A percentile compares a stretch with the other conserved stretches of the same genome.
These are phyloP conservation scores for Rhodosporidiobolus sp. DNA, from an alignment of 768 basidiomycete species.

Conservation along the genomic window DNA sequence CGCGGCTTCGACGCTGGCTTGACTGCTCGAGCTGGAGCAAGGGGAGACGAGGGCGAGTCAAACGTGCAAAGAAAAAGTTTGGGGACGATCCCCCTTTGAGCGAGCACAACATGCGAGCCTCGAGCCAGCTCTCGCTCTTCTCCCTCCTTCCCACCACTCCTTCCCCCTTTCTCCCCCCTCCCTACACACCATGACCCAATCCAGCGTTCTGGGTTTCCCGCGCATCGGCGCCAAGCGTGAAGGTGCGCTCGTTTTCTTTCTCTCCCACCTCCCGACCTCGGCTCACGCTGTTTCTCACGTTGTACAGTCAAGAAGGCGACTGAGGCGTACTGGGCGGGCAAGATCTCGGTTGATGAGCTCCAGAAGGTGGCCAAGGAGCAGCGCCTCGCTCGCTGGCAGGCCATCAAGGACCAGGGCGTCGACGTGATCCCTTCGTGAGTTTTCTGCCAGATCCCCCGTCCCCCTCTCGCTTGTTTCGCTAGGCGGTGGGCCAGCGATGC, in stretches of 20 bases:
- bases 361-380: constrained; percentile 81
- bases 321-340: constrained; percentile 91
- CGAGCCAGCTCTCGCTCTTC: background rate
- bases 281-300: background rate
- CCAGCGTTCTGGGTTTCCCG: constrained; percentile 87
- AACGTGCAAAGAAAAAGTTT: background rate
- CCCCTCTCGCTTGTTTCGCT: background rate
- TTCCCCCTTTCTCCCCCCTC: background rate
- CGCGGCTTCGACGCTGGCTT: too few relatives aligned
- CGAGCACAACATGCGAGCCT: too few relatives aligned
- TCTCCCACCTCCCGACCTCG: background rate
- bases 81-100: too few relatives aligned
- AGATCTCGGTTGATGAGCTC: constrained; percentile 80
- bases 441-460: background rate
- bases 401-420: constrained; percentile 77
- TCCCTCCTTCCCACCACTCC: background rate
- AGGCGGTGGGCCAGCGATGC: background rate
- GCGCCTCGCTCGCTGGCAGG: constrained; percentile 82
- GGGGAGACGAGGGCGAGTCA: background rate
- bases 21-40: too few relatives aligned
- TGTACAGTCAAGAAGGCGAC: constrained; percentile 91
- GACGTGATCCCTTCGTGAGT: constrained; percentile 85
- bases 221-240: constrained; percentile 65
- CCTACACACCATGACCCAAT: constrained; percentile 46
- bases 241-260: background rate